phyloP scores from a whole-genome alignment of 1,284 basidiomycete genomes.

The Pyrrhoderma noxium region DNA sequence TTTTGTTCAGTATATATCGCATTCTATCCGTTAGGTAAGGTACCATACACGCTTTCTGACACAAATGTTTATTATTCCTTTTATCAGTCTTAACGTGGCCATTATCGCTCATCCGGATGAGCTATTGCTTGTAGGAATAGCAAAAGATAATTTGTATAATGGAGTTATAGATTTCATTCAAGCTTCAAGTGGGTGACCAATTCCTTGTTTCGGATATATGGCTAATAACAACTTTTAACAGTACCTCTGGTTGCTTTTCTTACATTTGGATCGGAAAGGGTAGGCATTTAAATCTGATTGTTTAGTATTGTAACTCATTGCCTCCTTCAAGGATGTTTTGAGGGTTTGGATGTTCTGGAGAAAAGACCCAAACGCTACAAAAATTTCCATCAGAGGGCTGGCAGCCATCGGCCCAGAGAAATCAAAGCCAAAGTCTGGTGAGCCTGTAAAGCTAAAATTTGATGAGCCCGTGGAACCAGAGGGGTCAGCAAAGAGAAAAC shows the following conservation, averaged over 20 bases:
- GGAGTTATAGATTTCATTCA: slow-evolving; percentile 17
- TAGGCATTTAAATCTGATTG: neutral
- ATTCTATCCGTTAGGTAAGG: slow-evolving; percentile 11
- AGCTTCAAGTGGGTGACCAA: slow-evolving; percentile 11
- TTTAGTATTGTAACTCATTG: neutral
- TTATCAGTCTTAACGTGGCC: slow-evolving; percentile 12
- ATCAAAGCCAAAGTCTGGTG: too few species aligned
- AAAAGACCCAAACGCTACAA: neutral
- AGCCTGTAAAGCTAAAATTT: too few species aligned
- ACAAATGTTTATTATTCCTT: neutral
- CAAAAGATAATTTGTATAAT: slow-evolving; percentile 14
- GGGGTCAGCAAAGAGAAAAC: too few species aligned
- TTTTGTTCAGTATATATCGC: slow-evolving; percentile 16
- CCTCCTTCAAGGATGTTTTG: slow-evolving; percentile 10
- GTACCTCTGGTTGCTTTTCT: slow-evolving; percentile 17
- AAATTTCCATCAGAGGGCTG: too few species aligned
- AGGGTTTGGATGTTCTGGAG: slow-evolving; percentile 16
- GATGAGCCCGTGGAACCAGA: too few species aligned
- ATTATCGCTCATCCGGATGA: slow-evolving; percentile 15
- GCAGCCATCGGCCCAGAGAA: too few species aligned
- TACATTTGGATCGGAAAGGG: slow-evolving; percentile 15
- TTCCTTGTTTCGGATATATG: neutral
- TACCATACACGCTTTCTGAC: too few species aligned
- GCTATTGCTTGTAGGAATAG: slow-evolving; percentile 16
- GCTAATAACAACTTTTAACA: neutral